Conservation (phyloP, 805 yeast genomes). For the Pichia cephalocereana region DNA sequence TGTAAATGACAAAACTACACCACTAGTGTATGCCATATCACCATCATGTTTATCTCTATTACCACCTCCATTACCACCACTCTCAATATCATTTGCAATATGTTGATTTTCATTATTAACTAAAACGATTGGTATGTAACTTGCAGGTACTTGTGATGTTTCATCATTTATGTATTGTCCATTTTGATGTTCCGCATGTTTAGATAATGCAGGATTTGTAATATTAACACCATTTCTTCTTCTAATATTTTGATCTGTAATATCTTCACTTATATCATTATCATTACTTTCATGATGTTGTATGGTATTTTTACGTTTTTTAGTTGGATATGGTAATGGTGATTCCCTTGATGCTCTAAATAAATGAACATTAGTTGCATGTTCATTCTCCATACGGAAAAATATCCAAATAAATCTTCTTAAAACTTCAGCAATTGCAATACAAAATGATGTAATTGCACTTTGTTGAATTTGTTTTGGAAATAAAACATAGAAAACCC, state of each 20-base stretch:
- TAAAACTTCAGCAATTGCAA: slow-evolving; percentile 73
- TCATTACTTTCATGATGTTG: not conserved
- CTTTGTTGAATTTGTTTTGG: slow-evolving; percentile 74
- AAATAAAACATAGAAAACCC: slow-evolving; percentile 85
- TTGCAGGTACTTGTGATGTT: not conserved
- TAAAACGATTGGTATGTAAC: not conserved
- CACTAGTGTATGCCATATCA: not conserved
- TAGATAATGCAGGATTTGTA: not conserved
- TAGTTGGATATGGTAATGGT: slow-evolving; percentile 64
- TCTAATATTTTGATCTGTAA: slow-evolving; percentile 90
- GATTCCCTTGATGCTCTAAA: slow-evolving; percentile 84
- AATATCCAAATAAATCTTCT: slow-evolving; percentile 86
- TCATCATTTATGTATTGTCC: not conserved
- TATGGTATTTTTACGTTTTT: not conserved
- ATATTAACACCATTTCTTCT: slow-evolving; percentile 26
- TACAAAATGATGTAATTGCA: slow-evolving; percentile 73
- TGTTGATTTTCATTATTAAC: too few species aligned
- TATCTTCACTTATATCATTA: slow-evolving; percentile 88
- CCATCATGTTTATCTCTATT: not conserved
- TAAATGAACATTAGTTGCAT: slow-evolving; percentile 77
- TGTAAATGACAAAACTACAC: not conserved
- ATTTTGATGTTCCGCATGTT: not conserved
- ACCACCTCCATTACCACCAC: not conserved
- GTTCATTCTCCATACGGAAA: slow-evolving; percentile 94
- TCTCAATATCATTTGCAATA: not conserved